Conservation (phyloP, 495 filamentous ascomycete genomes). For the Talaromyces nanjingensis region DNA sequence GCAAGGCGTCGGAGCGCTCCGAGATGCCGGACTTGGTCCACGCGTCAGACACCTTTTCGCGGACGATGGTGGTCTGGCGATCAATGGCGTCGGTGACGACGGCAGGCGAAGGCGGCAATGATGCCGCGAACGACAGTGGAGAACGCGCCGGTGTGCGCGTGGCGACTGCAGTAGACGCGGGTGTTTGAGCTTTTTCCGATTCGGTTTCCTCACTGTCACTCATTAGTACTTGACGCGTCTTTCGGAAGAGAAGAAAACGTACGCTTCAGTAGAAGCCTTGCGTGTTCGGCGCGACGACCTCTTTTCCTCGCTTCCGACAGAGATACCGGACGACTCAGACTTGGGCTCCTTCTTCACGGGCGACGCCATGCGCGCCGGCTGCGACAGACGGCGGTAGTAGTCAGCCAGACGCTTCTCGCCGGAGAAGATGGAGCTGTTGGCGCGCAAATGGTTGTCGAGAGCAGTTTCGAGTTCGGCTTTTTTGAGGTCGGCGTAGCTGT, state of each 20-base stretch:
- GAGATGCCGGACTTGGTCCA: constrained; percentile 40
- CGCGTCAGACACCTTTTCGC: constrained; percentile 37
- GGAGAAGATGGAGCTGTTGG: constrained; percentile 53
- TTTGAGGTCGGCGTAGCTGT: constrained; percentile 62
- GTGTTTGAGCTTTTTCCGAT: constrained; percentile 19
- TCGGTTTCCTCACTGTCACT: constrained; percentile 31
- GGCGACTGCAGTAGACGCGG: constrained; percentile 28
- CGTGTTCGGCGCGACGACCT: constrained; percentile 27
- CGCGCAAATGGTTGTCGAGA: constrained; percentile 67
- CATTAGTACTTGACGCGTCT: constrained; percentile 3
- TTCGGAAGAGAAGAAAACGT: constrained; percentile 18
- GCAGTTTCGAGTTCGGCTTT: constrained; percentile 76
- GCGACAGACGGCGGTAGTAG: constrained; percentile 66
- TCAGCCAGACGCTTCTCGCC: constrained; percentile 57
- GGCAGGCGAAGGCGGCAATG: constrained; percentile 75
- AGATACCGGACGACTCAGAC: constrained; percentile 15
- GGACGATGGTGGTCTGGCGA: constrained; percentile 57
- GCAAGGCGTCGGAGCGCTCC: constrained; percentile 42
- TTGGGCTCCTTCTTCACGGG: constrained; percentile 66
- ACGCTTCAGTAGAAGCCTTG: constrained; percentile 39
- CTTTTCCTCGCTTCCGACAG: constrained; percentile 20
- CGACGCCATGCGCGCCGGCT: constrained; percentile 44
- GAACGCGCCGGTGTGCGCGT: constrained; percentile 53
- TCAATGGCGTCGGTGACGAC: constrained; percentile 81
- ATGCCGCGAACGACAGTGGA: constrained; percentile 21